Evolutionary conservation across 73 alveolate genomes (phyloP), one percentile per base, ranked within the genome.

Genomic region (Paramecium sexaurelia): DNA sequence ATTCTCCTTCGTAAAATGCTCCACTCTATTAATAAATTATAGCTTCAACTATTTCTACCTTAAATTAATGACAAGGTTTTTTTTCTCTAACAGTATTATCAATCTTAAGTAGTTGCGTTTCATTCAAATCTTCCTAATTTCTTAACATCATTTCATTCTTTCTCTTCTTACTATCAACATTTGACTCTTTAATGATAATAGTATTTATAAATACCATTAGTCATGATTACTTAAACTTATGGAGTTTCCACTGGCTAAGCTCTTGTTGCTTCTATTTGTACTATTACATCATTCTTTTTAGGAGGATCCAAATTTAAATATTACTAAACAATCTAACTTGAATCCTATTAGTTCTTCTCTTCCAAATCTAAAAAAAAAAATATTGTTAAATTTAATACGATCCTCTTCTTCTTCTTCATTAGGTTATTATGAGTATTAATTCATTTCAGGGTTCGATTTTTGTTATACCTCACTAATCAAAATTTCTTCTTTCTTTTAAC

Each of bases 1-100:
- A 88, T 33, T 88, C 94, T 5, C 94, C 94, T 51, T 88, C 94
- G 45, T 88, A 88, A 17, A 11, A 55, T n/a, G 91, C 94, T 43
- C 94, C 94, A 36, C 85, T 68, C 85, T 90, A 36, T 73, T 15
- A 27, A n/a, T n/a, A 39, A 10, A 5, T 11, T n/a, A 73, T 73
- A 33, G 10, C 13, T 66, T 51, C 67, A 51, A 51, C 67, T 17
- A n/a, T 36, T 27, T 27, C 36, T 36, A 73, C 87, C 13, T 87
- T 87, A 68, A 87, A 87, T 24, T 39, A 26, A 67, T 87, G 71
- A 20, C 45, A 37, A 9, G 93, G 39, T n/a, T 90, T 75, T 24
- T 39, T 87, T 43, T 87, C 93, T 40, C 89, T 55, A 6, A 40
- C 69, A 0, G 69, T 27, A 22, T 75, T 43, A 71, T 69, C 85